Percentiles rank a stretch among this genome's conserved stretches.
Conservation (phyloP, 1,284 basidiomycete genomes). For the Schizopora paradoxa region DNA sequence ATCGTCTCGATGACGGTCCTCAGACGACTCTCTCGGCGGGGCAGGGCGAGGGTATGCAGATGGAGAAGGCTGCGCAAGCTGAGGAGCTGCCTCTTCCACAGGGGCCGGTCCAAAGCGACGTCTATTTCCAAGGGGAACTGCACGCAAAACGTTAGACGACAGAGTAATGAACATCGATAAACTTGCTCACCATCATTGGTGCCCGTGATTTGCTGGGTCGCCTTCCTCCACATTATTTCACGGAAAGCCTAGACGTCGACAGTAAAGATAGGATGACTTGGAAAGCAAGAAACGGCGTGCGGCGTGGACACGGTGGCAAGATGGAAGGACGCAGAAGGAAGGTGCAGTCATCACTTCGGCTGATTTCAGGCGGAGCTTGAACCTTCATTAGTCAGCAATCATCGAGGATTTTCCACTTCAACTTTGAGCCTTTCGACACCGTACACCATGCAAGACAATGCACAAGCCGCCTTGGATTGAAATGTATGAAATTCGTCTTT, state of each 20-base stretch:
- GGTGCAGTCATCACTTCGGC: too few species aligned
- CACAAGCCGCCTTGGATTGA: too few species aligned
- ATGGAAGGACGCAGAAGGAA: too few species aligned
- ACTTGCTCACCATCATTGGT: constrained; percentile 66
- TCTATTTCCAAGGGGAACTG: constrained; percentile 76
- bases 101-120: constrained; percentile 86
- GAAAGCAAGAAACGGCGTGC: too few species aligned
- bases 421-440: too few species aligned
- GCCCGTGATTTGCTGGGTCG: constrained; percentile 75
- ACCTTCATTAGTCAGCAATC: too few species aligned
- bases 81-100: constrained; percentile 65
- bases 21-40: constrained; percentile 40
- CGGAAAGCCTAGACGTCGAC: constrained; percentile 7
- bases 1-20: constrained; percentile 44
- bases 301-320: too few species aligned
- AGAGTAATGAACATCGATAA: not conserved
- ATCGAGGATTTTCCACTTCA: too few species aligned
- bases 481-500: too few species aligned
- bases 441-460: too few species aligned
- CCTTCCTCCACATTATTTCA: constrained; percentile 77
- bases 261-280: too few species aligned
- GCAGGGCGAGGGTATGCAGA: constrained; percentile 72
- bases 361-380: too few species aligned
- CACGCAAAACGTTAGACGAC: constrained; percentile 17
- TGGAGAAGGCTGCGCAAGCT: constrained; percentile 79